phyloP scores from a whole-genome alignment of 306 rosid genomes.

The Glycine tomentella region DNA sequence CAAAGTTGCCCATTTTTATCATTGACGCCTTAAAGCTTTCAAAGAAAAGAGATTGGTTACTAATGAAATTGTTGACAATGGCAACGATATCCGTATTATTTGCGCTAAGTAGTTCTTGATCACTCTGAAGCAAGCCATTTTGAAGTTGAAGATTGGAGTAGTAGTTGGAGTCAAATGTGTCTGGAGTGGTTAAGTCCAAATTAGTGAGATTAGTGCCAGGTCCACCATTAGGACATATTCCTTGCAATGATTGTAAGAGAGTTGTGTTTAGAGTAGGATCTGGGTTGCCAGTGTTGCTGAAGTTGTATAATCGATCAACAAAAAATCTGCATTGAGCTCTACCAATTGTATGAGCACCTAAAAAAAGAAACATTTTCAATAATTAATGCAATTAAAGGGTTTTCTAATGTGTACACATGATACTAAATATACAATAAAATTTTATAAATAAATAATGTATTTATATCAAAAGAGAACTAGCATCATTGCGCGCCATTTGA shows the following conservation, averaged over 20 bases:
- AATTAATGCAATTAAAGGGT: background rate
- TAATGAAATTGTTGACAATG: conserved; percentile 43
- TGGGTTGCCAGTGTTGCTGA: conserved; percentile 33
- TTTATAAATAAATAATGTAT: background rate
- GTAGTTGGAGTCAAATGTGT: conserved; percentile 48
- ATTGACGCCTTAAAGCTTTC: conserved; percentile 45
- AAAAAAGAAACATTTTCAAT: background rate
- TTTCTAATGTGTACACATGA: background rate
- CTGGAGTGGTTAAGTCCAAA: conserved; percentile 54
- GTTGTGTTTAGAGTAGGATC: conserved; percentile 54
- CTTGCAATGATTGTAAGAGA: conserved; percentile 14
- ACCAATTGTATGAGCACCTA: conserved; percentile 57
- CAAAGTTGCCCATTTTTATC: conserved; percentile 55
- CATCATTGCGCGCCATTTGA: background rate
- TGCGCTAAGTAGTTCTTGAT: conserved; percentile 47
- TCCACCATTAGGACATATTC: conserved; percentile 52
- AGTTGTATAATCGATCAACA: conserved; percentile 43
- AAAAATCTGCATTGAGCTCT: conserved; percentile 45
- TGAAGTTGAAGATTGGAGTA: conserved; percentile 45
- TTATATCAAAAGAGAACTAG: background rate
- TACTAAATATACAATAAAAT: background rate
- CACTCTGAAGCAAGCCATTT: conserved; percentile 53
- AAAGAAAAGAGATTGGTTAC: conserved; percentile 47
- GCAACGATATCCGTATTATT: conserved; percentile 39
- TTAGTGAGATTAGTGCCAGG: conserved; percentile 43